Evolutionary conservation across 768 basidiomycete genomes (phyloP), one percentile per base, ranked within the genome.

Genomic region (Tephrocybe sp.): DNA sequence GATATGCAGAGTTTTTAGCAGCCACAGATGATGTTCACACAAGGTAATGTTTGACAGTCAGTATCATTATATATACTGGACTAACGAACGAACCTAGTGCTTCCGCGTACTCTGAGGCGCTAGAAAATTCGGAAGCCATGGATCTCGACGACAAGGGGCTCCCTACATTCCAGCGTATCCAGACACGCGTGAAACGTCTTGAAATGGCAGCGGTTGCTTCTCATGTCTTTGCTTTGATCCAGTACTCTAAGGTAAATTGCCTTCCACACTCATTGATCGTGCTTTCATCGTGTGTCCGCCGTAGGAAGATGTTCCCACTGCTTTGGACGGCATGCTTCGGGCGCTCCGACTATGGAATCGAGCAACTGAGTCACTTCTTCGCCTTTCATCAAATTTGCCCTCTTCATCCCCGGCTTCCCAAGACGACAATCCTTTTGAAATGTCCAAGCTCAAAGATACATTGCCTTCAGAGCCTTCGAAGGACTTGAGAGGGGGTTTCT

Each of bases 311-410:
- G 67, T 79, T 0, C 69, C 77, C 0, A 68, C 72, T 4, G 77
- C 83, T 2, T 59, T 91, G 13, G 71, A 77, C 38, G 76, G 76
- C 16, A 69, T 86, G 53, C 68, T 88, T 11, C 87, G 88, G 54
- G 80, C 87, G 0, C 72, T 92, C 42, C 81, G 91, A 15, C 67
- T 94, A 1, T 91, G 86, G 83, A 89, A 88, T 61, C 81, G 88
- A 22, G 90, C 91, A 3, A 67, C 83, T 12, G 90, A 91, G 18
- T 77, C 78, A 0, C 62, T 91, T 0, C 65, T 78, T 5, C 82
- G 88, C 24, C 70, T 91, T 4, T 70, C 66, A n/a, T 77, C 77
- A n/a, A n/a, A n/a, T 15, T 63, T 66, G 1, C 55, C 60, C 13
- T 56, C 54, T 9, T 31, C 36, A 43, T 39, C 65, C 1, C 24